Conservation (phyloP, 257 asterid species). For the Solanum gandarillasii region DNA sequence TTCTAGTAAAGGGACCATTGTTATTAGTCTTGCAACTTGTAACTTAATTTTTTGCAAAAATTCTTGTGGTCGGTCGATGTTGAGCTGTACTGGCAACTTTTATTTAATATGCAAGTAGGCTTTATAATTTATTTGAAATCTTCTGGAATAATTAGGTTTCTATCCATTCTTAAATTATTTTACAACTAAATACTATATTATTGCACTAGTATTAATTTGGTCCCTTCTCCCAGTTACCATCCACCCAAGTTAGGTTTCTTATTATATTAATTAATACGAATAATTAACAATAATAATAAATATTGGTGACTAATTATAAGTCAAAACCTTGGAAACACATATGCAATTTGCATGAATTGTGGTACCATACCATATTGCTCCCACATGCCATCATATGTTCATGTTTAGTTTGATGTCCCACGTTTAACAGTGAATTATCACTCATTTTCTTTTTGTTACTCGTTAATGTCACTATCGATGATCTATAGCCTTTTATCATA, state of each 20-base stretch:
- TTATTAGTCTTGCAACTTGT: background rate
- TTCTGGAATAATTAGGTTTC: background rate
- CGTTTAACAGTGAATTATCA: background rate
- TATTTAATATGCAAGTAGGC: background rate
- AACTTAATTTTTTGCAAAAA: background rate
- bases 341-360: background rate
- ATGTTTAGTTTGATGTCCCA: background rate
- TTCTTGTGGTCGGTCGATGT: background rate
- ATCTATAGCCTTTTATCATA: background rate
- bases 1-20: background rate
- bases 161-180: background rate
- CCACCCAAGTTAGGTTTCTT: background rate
- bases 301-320: background rate
- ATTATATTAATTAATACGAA: background rate
- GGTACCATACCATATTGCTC: background rate
- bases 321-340: background rate
- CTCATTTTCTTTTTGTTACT: background rate
- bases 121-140: background rate
- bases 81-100: slow-evolving; percentile 1
- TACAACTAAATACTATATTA: background rate
- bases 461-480: background rate
- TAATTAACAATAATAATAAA: background rate
- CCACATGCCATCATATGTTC: slow-evolving; percentile 1
- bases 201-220: background rate
- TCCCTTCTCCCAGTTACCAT: background rate